Evolutionary conservation across 2,329 filamentous ascomycete species (phyloP).

Genomic region (Coleophoma crateriformis): DNA sequence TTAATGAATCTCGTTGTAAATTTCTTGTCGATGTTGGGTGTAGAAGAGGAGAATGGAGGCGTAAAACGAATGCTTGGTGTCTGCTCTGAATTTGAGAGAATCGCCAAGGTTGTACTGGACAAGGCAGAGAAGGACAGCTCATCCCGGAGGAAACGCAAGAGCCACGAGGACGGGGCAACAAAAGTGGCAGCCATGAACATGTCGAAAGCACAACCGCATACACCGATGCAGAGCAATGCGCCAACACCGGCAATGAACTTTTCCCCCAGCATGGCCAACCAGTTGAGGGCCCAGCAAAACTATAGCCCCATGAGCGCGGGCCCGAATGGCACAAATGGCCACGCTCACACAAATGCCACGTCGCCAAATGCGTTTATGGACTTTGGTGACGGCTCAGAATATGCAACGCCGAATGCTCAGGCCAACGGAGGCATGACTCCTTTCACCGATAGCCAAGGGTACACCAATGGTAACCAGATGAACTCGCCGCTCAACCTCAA

Average conservation of each 20-base stretch:
- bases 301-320: conserved; percentile 15
- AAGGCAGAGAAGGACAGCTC: conserved; percentile 76
- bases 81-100: conserved; percentile 94
- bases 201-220: conserved; percentile 13
- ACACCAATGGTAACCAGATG: conserved; percentile 20
- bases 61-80: conserved; percentile 91
- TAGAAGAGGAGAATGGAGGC: conserved; percentile 83
- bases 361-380: conserved; percentile 14
- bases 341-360: conserved; percentile 6
- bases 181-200: conserved; percentile 9
- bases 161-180: conserved; percentile 39
- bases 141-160: conserved; percentile 75
- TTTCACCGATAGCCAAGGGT: conserved; percentile 20
- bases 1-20: conserved; percentile 91
- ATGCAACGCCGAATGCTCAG: conserved; percentile 13
- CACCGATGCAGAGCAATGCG: conserved; percentile 15
- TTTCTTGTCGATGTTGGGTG: conserved; percentile 83
- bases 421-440: conserved; percentile 15
- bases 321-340: conserved; percentile 10
- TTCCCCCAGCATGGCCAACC: conserved; percentile 15
- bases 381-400: conserved; percentile 15
- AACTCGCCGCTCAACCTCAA: conserved; percentile 26
- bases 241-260: conserved; percentile 20
- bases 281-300: conserved; percentile 20
- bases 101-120: conserved; percentile 84